Evolutionary conservation across 1,284 basidiomycete genomes (phyloP).

Genomic region (Rhodotorula sp.): DNA sequence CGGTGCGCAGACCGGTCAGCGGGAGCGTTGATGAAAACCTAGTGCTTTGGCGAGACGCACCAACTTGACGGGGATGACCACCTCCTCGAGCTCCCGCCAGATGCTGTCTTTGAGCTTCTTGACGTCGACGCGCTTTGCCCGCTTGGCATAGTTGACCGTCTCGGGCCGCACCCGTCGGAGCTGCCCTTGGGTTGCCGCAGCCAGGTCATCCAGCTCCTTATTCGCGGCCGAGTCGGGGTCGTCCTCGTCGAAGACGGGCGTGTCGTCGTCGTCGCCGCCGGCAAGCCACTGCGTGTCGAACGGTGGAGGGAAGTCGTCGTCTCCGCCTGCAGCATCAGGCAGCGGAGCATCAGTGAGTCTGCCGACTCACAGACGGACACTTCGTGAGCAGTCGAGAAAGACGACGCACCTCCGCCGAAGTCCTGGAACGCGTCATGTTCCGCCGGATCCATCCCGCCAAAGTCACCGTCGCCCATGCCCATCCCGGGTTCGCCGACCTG

Average conservation of each 20-base stretch:
- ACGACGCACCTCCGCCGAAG: constrained; percentile 19
- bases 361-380: neutral
- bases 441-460: constrained; percentile 51
- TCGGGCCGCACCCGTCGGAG: constrained; percentile 80
- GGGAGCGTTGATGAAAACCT: neutral
- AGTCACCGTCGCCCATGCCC: constrained; percentile 6
- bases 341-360: no score
- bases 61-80: constrained; percentile 55
- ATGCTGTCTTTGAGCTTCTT: constrained; percentile 97
- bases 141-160: constrained; percentile 90
- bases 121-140: constrained; percentile 95
- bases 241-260: constrained; percentile 78
- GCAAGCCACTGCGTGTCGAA: constrained; percentile 94
- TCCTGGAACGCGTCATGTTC: constrained; percentile 19
- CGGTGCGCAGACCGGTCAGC: neutral
- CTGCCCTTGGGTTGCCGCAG: constrained; percentile 76
- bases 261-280: constrained; percentile 74
- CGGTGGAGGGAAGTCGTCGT: constrained; percentile 63
- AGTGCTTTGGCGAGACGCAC: constrained; percentile 26
- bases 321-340: constrained; percentile 48
- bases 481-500: constrained; percentile 43
- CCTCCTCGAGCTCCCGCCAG: constrained; percentile 84
- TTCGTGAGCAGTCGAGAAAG: neutral
- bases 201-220: constrained; percentile 76
- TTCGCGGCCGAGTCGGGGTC: constrained; percentile 57